Evolutionary conservation across 1,284 basidiomycete genomes (phyloP).

Genomic region (Phaffia rhodozyma): DNA sequence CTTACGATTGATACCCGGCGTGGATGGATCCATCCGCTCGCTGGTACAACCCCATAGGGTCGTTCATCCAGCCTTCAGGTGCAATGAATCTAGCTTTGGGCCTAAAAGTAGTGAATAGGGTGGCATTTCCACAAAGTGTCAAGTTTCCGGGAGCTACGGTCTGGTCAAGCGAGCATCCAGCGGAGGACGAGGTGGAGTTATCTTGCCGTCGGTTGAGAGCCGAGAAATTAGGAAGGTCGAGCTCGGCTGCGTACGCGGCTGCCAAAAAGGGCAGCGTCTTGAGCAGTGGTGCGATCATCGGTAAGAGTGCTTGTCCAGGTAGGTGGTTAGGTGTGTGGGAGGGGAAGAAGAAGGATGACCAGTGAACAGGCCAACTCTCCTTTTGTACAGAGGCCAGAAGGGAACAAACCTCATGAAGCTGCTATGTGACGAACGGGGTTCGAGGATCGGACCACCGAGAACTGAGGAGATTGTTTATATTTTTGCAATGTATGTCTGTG

Average conservation of each 20-base stretch:
- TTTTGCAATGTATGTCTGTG: too few relatives aligned
- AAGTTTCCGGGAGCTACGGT: conserved; percentile 17
- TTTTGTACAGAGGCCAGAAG: too few relatives aligned
- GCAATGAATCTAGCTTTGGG: conserved; percentile 23
- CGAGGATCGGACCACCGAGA: too few relatives aligned
- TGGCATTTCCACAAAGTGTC: conserved; percentile 21
- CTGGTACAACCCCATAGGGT: conserved; percentile 23
- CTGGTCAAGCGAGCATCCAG: conserved; percentile 17
- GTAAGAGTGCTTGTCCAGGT: too few relatives aligned
- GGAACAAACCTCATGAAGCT: too few relatives aligned
- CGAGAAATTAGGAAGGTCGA: background rate
- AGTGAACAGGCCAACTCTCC: too few relatives aligned
- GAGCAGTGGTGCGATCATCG: too few relatives aligned
- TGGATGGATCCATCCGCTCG: conserved; percentile 20
- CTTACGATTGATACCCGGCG: conserved; percentile 22
- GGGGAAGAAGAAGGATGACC: too few relatives aligned
- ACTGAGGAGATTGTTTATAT: too few relatives aligned
- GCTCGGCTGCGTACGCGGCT: background rate
- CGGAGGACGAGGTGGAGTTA: background rate
- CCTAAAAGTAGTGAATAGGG: conserved; percentile 21
- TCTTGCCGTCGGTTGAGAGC: background rate
- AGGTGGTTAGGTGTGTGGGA: too few relatives aligned
- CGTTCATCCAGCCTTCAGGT: conserved; percentile 25
- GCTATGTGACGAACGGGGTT: too few relatives aligned
- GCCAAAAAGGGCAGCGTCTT: too few relatives aligned